Percentiles rank a stretch among this genome's conserved stretches.
phyloP scores from a whole-genome alignment of 1,284 basidiomycete genomes.

The Trichosporon inkin region DNA sequence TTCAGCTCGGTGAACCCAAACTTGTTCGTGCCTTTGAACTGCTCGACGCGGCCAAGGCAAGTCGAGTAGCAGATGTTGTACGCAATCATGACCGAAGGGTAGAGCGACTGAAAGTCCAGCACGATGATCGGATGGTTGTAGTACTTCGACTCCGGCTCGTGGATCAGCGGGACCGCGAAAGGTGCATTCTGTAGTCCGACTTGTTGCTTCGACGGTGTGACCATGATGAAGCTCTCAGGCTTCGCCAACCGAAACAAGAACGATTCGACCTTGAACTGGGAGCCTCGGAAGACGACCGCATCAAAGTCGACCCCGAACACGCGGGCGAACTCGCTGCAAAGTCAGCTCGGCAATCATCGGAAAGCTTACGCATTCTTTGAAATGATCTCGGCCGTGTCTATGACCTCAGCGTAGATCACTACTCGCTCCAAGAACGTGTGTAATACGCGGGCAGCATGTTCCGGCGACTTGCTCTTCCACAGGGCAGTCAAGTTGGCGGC shows the following conservation, averaged over 20 bases:
- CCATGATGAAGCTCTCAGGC: constrained; percentile 82
- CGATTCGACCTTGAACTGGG: constrained; percentile 97
- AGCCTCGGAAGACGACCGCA: constrained; percentile 88
- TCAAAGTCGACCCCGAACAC: constrained; percentile 97
- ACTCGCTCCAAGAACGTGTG: constrained; percentile 64
- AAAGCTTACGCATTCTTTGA: constrained; percentile 79
- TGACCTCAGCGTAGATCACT: constrained; percentile 66
- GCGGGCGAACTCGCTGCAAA: constrained; percentile 80
- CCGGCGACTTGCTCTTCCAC: constrained; percentile 62
- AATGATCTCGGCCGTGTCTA: constrained; percentile 73
- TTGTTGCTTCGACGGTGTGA: constrained; percentile 79
- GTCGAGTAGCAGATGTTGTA: constrained; percentile 98
- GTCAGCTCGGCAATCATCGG: not conserved
- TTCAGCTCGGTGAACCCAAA: constrained; percentile 74
- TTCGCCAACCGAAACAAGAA: constrained; percentile 99
- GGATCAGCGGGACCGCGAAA: constrained; percentile 81
- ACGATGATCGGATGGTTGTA: constrained; percentile 88
- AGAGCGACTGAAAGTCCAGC: constrained; percentile 92
- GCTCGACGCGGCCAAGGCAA: constrained; percentile 79
- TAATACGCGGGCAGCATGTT: constrained; percentile 59
- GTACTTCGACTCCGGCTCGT: constrained; percentile 89
- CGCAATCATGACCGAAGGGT: constrained; percentile 96
- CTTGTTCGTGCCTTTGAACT: constrained; percentile 83
- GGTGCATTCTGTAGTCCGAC: constrained; percentile 95
- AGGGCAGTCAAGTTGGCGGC: constrained; percentile 65